phyloP scores from a whole-genome alignment of 495 filamentous ascomycete genomes.

The Patellaria atrata region DNA sequence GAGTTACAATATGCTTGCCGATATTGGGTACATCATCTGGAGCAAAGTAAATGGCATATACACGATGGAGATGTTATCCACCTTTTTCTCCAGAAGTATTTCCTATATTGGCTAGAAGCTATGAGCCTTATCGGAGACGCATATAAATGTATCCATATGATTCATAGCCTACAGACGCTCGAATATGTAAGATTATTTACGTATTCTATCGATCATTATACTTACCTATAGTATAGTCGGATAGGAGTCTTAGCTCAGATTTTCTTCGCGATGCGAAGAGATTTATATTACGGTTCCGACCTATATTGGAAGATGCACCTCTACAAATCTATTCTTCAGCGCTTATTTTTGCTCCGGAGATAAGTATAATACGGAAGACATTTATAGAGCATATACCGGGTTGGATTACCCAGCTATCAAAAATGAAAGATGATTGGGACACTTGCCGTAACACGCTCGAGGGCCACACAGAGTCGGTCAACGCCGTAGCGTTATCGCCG shows the following conservation, averaged over 20 bases:
- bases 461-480: slow-evolving; percentile 6
- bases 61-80: slow-evolving; percentile 17
- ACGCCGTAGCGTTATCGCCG: slow-evolving; percentile 5
- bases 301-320: slow-evolving; percentile 15
- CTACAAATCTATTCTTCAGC: slow-evolving; percentile 23
- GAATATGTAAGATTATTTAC: slow-evolving; percentile 3
- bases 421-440: slow-evolving; percentile 7
- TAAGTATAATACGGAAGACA: slow-evolving; percentile 19
- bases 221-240: not conserved
- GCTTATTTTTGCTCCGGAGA: slow-evolving; percentile 25
- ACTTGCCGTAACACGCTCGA: slow-evolving; percentile 8
- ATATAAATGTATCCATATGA: slow-evolving; percentile 1
- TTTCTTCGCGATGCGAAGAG: slow-evolving; percentile 28
- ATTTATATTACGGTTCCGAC: slow-evolving; percentile 22
- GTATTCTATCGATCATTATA: not conserved
- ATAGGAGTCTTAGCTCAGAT: not conserved
- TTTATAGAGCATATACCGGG: slow-evolving; percentile 3
- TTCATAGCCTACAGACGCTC: slow-evolving; percentile 4
- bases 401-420: slow-evolving; percentile 3
- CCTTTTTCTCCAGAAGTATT: slow-evolving; percentile 28
- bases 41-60: slow-evolving; percentile 18
- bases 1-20: slow-evolving; percentile 33
- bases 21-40: slow-evolving; percentile 33
- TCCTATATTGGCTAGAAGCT: slow-evolving; percentile 34
- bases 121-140: slow-evolving; percentile 23